A percentile compares a stretch with the other conserved stretches of the same genome.
Evolutionary conservation across 2,329 filamentous ascomycete species (phyloP).

Genomic region (Didymella arachidicola): DNA sequence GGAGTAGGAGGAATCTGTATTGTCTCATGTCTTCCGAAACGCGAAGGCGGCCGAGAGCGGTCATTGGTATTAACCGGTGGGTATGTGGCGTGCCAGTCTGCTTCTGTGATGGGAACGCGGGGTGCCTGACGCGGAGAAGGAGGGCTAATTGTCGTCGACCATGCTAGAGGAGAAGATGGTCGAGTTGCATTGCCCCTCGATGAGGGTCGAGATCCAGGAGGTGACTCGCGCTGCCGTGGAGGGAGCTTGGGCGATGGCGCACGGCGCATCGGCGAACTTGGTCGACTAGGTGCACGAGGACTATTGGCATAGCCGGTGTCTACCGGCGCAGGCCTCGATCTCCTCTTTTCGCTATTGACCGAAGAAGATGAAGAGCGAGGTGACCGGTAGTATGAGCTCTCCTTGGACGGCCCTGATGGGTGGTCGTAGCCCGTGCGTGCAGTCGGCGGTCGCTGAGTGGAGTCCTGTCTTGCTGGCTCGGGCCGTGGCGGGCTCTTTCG

Average conservation of each 20-base stretch:
- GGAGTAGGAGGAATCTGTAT: slow-evolving; percentile 39
- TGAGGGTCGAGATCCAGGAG: slow-evolving; percentile 36
- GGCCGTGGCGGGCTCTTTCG: slow-evolving; percentile 29
- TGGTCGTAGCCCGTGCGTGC: slow-evolving; percentile 27
- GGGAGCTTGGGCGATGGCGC: slow-evolving; percentile 41
- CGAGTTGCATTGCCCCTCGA: slow-evolving; percentile 36
- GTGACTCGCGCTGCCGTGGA: slow-evolving; percentile 34
- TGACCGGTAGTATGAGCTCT: slow-evolving; percentile 33
- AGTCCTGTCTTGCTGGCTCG: slow-evolving; percentile 29
- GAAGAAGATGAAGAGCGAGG: slow-evolving; percentile 46
- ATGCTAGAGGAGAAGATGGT: slow-evolving; percentile 39
- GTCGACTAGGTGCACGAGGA: slow-evolving; percentile 32
- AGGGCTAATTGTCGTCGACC: slow-evolving; percentile 28
- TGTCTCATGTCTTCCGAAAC: slow-evolving; percentile 41
- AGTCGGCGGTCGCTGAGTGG: slow-evolving; percentile 24
- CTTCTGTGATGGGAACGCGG: slow-evolving; percentile 34
- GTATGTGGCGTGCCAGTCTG: slow-evolving; percentile 45
- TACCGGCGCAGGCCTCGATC: slow-evolving; percentile 29
- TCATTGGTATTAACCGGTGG: slow-evolving; percentile 35
- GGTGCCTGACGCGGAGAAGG: slow-evolving; percentile 29
- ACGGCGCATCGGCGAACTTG: slow-evolving; percentile 39
- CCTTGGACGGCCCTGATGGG: slow-evolving; percentile 40
- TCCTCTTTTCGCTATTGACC: slow-evolving; percentile 30
- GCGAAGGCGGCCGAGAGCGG: slow-evolving; percentile 38
- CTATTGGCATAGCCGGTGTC: slow-evolving; percentile 28